Conservation (phyloP, 1,139 yeast species). For the Debaryomyces singareniensis region DNA sequence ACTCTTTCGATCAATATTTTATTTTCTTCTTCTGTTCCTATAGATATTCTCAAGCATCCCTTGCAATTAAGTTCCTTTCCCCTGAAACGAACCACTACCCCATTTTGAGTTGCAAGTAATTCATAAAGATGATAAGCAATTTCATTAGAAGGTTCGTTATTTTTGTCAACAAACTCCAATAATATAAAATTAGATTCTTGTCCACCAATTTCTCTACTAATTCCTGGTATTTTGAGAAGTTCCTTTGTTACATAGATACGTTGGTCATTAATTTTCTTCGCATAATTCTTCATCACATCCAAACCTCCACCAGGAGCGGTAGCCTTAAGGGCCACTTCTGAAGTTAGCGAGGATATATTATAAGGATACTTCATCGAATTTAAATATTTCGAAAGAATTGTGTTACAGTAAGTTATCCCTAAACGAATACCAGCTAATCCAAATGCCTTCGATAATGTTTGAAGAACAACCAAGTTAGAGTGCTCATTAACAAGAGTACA, state of each 20-base stretch:
- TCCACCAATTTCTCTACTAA: slow-evolving; percentile 82
- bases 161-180: slow-evolving; percentile 57
- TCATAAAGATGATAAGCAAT: slow-evolving; percentile 63
- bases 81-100: slow-evolving; percentile 84
- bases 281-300: slow-evolving; percentile 49
- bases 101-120: slow-evolving; percentile 60
- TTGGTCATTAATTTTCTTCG: slow-evolving; percentile 46
- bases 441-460: slow-evolving; percentile 89
- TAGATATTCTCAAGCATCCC: slow-evolving; percentile 81
- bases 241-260: slow-evolving; percentile 47
- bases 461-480: slow-evolving; percentile 82
- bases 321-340: slow-evolving; percentile 72
- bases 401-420: slow-evolving; percentile 69
- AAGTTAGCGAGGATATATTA: slow-evolving; percentile 78
- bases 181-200: slow-evolving; percentile 80
- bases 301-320: slow-evolving; percentile 51
- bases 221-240: slow-evolving; percentile 48
- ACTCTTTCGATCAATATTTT: slow-evolving; percentile 47
- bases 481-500: slow-evolving; percentile 77
- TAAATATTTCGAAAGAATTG: slow-evolving; percentile 55
- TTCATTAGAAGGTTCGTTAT: slow-evolving; percentile 62
- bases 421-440: slow-evolving; percentile 93
- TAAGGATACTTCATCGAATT: slow-evolving; percentile 95
- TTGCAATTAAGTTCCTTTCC: slow-evolving; percentile 85
- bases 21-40: slow-evolving; percentile 81